A percentile compares a stretch with the other conserved stretches of the same genome.
Conservation (phyloP, 306 rosid species). For the Gastrolobium villosum region DNA sequence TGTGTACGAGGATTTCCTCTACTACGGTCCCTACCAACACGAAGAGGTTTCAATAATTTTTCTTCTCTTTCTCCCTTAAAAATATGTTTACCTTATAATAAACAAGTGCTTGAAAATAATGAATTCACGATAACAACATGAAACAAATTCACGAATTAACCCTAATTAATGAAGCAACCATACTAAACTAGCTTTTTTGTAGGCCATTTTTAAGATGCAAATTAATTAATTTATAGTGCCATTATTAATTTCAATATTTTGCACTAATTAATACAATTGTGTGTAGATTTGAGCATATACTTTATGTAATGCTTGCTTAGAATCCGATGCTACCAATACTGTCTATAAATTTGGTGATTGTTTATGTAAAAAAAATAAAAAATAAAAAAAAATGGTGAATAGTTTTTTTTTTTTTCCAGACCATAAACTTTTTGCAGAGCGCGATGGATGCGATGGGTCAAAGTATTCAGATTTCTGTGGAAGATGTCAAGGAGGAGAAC, state of each 20-base stretch:
- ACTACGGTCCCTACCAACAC: slow-evolving; percentile 49
- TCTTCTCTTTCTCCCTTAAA: neutral
- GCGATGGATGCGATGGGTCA: slow-evolving; percentile 63
- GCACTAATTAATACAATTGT: neutral
- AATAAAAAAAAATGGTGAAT: neutral
- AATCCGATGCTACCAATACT: neutral
- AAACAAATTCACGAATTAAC: neutral
- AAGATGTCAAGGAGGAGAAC: slow-evolving; percentile 1
- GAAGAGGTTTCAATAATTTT: slow-evolving; percentile 41
- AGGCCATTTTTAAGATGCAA: no score
- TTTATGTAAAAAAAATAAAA: neutral
- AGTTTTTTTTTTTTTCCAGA: slow-evolving; percentile 21
- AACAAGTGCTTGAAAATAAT: neutral
- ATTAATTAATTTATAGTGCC: no score
- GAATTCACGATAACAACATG: neutral
- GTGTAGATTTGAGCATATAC: neutral
- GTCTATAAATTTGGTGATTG: neutral
- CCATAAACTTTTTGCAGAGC: slow-evolving; percentile 36
- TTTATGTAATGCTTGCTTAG: neutral
- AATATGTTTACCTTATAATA: neutral
- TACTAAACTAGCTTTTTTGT: no score
- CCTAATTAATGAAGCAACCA: no score
- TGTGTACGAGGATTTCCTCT: slow-evolving; percentile 56
- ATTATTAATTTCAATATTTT: neutral
- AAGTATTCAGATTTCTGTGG: slow-evolving; percentile 32